These are phyloP conservation scores for Tulasnella sp. DNA, from an alignment of 768 basidiomycete genomes.

Conservation along the genomic window DNA sequence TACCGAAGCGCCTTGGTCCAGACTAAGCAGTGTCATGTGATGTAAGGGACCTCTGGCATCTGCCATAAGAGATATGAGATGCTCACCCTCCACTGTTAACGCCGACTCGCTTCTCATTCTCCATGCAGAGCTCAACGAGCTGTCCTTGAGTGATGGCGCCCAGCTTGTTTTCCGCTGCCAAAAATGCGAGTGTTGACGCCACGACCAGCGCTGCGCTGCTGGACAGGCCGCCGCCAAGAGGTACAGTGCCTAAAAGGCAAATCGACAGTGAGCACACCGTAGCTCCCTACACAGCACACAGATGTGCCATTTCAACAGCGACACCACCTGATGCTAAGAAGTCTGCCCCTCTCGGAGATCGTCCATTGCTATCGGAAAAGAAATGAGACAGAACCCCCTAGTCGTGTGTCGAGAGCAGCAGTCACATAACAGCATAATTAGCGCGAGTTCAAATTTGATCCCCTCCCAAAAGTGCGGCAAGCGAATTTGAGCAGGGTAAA, in stretches of 20 bases:
- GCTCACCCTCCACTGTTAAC: constrained; percentile 70
- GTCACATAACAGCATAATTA: too few relatives aligned
- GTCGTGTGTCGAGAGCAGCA: too few relatives aligned
- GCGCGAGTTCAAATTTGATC: too few relatives aligned
- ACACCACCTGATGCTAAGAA: constrained; percentile 56
- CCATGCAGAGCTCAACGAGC: constrained; percentile 68
- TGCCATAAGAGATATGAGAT: too few relatives aligned
- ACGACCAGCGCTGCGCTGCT: constrained; percentile 89
- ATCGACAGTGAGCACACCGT: neutral
- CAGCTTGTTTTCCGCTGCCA: constrained; percentile 62
- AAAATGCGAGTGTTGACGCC: constrained; percentile 68
- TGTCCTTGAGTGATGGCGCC: constrained; percentile 48
- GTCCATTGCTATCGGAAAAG: constrained; percentile 30
- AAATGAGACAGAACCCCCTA: constrained; percentile 60
- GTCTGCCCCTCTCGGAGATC: constrained; percentile 48
- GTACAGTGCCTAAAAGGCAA: constrained; percentile 36
- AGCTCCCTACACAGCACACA: too few relatives aligned
- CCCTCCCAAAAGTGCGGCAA: neutral
- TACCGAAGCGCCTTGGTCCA: constrained; percentile 88
- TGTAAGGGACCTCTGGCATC: too few relatives aligned
- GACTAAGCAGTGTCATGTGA: constrained; percentile 35
- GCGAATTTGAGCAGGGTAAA: constrained; percentile 9
- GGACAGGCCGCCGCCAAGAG: constrained; percentile 76
- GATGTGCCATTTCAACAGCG: neutral
- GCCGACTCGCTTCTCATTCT: constrained; percentile 74